phyloP scores from a whole-genome alignment of 805 yeast genomes.

The Candida boleticola region DNA sequence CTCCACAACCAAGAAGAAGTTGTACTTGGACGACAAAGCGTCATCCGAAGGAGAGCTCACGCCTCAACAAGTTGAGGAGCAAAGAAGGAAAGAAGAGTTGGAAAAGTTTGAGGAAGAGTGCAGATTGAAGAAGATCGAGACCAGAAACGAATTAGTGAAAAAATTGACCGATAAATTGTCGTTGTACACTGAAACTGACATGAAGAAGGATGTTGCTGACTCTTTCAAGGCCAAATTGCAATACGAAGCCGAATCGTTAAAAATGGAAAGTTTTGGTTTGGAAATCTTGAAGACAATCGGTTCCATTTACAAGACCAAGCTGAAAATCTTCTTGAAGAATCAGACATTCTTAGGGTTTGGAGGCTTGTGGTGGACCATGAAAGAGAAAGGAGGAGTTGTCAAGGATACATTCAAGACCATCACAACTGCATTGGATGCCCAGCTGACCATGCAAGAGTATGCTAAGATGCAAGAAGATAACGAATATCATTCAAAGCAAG shows the following conservation, averaged over 20 bases:
- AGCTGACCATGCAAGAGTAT: conserved; percentile 70
- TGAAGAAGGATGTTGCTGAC: conserved; percentile 40
- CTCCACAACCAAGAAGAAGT: not conserved
- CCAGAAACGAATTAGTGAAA: conserved; percentile 58
- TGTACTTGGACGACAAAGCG: conserved; percentile 2
- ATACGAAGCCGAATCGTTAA: conserved; percentile 80
- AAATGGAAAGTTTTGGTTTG: conserved; percentile 82
- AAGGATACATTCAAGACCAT: conserved; percentile 71
- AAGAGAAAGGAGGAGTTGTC: conserved; percentile 71
- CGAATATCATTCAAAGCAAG: conserved; percentile 40
- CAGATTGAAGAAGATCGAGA: conserved; percentile 59
- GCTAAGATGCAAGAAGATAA: conserved; percentile 62
- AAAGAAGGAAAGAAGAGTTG: conserved; percentile 44
- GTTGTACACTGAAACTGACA: conserved; percentile 42
- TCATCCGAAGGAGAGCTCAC: not conserved
- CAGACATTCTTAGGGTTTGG: conserved; percentile 64
- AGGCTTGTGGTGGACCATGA: conserved; percentile 66
- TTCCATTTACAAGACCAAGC: conserved; percentile 62
- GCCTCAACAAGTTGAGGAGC: conserved; percentile 28
- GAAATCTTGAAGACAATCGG: conserved; percentile 79
- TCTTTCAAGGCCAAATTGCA: conserved; percentile 61
- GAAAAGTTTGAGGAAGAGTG: conserved; percentile 76
- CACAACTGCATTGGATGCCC: conserved; percentile 75
- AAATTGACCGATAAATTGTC: conserved; percentile 50
- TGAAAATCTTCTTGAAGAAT: conserved; percentile 60